Conservation (phyloP, 23 red algal genomes). For the Rhodosorus marinus region DNA sequence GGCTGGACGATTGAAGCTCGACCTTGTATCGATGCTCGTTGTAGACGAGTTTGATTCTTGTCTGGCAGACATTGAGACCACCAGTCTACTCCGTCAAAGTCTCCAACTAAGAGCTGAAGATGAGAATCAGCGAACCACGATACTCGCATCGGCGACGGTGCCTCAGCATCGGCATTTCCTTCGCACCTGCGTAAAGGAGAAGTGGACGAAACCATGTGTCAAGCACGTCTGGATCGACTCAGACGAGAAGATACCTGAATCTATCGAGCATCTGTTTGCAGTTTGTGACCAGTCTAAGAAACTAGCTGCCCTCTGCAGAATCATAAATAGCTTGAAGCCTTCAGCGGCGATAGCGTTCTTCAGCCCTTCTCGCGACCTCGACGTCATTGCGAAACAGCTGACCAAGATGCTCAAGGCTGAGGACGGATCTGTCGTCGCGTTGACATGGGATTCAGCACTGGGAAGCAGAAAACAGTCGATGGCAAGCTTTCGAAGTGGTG, state of each 20-base stretch:
- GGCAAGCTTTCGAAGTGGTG: no score
- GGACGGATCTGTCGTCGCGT: no score
- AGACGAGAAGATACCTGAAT: slow-evolving; percentile 13
- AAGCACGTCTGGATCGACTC: slow-evolving; percentile 14
- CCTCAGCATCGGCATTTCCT: slow-evolving; percentile 87
- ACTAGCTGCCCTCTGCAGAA: slow-evolving; percentile 28
- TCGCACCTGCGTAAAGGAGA: slow-evolving; percentile 39
- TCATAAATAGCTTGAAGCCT: slow-evolving; percentile 15
- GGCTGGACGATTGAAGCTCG: slow-evolving; percentile 26
- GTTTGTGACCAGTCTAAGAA: slow-evolving; percentile 33
- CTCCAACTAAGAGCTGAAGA: neutral
- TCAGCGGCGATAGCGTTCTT: slow-evolving; percentile 27
- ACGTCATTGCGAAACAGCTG: slow-evolving; percentile 21
- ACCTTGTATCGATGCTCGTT: slow-evolving; percentile 44
- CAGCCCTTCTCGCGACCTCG: slow-evolving; percentile 24
- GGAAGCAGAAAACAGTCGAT: no score
- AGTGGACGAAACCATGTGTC: slow-evolving; percentile 52
- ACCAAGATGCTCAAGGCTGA: slow-evolving; percentile 3
- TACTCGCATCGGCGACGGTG: slow-evolving; percentile 85
- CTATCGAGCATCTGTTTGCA: slow-evolving; percentile 30
- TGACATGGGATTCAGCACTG: no score
- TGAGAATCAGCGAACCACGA: slow-evolving; percentile 20
- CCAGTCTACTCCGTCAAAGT: neutral
- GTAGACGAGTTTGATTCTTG: slow-evolving; percentile 84
- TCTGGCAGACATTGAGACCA: slow-evolving; percentile 18